Percentiles rank a stretch among this genome's conserved stretches.
These are phyloP conservation scores for Ceratocystiopsis sp. DNA, from an alignment of 2,329 filamentous ascomycete genomes.

Conservation along the genomic window DNA sequence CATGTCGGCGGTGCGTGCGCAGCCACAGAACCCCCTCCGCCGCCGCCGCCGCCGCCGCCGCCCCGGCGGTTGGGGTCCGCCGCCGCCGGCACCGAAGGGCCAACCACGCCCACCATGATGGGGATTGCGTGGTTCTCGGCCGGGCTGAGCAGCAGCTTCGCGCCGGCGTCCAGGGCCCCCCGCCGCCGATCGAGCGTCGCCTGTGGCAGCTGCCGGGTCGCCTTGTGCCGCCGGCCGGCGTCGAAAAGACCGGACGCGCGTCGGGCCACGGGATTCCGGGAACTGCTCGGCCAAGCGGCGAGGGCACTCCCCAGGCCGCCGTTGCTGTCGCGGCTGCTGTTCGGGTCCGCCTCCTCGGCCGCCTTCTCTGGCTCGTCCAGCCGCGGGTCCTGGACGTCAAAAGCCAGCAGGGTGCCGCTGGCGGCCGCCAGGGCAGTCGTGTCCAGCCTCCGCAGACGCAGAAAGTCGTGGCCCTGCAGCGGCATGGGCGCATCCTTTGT, in stretches of 20 bases:
- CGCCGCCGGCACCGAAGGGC: not conserved
- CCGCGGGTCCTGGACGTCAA: constrained; percentile 63
- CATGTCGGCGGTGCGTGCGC: constrained; percentile 27
- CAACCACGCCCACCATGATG: constrained; percentile 54
- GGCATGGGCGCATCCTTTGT: constrained; percentile 13
- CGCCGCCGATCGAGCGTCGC: constrained; percentile 65
- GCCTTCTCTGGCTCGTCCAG: constrained; percentile 44
- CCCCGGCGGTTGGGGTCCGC: constrained; percentile 18
- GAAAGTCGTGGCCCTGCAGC: constrained; percentile 28
- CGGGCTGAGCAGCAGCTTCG: constrained; percentile 35
- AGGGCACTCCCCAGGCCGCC: constrained; percentile 50
- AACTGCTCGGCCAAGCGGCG: constrained; percentile 9
- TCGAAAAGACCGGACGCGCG: constrained; percentile 46
- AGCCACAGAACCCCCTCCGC: constrained; percentile 19
- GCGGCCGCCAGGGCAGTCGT: constrained; percentile 57
- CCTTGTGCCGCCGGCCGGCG: constrained; percentile 44
- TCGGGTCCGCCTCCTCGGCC: constrained; percentile 17
- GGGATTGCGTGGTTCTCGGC: constrained; percentile 39
- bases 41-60: constrained; percentile 18
- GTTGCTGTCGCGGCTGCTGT: constrained; percentile 39
- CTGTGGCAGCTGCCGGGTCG: constrained; percentile 53
- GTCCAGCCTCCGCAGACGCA: constrained; percentile 36
- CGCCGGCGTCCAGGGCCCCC: constrained; percentile 39
- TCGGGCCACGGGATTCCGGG: constrained; percentile 12
- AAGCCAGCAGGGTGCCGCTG: constrained; percentile 49